Percentiles rank a stretch among this genome's conserved stretches.
These are phyloP conservation scores for Pachyrhizus erosus DNA, from an alignment of 306 rosid genomes.

Conservation along the genomic window DNA sequence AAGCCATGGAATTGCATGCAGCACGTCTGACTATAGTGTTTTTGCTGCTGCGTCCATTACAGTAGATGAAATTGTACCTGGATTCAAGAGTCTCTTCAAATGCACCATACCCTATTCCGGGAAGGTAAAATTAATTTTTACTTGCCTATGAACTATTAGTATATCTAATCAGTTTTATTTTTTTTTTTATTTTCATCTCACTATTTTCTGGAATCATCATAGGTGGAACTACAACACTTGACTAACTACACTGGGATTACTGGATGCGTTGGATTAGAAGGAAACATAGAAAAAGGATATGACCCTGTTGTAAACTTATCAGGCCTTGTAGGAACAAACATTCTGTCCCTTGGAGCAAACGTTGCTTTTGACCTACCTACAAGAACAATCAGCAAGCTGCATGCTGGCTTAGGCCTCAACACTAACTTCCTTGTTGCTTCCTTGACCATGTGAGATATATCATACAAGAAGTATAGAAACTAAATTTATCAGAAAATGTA, in stretches of 20 bases:
- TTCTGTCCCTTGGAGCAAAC: slow-evolving; percentile 60
- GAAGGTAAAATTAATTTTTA: slow-evolving; percentile 47
- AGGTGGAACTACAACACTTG: slow-evolving; percentile 69
- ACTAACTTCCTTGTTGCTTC: slow-evolving; percentile 58
- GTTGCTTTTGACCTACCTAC: slow-evolving; percentile 57
- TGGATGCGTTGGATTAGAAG: slow-evolving; percentile 66
- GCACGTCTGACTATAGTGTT: slow-evolving; percentile 22
- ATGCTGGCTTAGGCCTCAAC: slow-evolving; percentile 63
- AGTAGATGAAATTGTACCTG: slow-evolving; percentile 67
- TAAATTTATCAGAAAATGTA: slow-evolving; percentile 21
- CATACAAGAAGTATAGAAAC: slow-evolving; percentile 20
- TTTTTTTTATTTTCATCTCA: background rate
- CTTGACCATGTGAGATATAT: slow-evolving; percentile 65
- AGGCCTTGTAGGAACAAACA: slow-evolving; percentile 55
- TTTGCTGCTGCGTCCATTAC: slow-evolving; percentile 43
- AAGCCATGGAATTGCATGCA: background rate
- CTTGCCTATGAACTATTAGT: slow-evolving; percentile 15
- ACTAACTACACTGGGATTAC: slow-evolving; percentile 53
- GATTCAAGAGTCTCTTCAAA: slow-evolving; percentile 56
- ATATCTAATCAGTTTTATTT: background rate
- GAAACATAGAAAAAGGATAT: slow-evolving; percentile 44
- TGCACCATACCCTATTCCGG: slow-evolving; percentile 61
- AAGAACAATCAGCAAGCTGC: slow-evolving; percentile 51
- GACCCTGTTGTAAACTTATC: slow-evolving; percentile 57
- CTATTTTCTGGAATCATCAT: slow-evolving; percentile 24